Percentiles rank a stretch among this genome's conserved stretches.
Conservation (phyloP, 1,284 basidiomycete species). For the Marasmius sp. region DNA sequence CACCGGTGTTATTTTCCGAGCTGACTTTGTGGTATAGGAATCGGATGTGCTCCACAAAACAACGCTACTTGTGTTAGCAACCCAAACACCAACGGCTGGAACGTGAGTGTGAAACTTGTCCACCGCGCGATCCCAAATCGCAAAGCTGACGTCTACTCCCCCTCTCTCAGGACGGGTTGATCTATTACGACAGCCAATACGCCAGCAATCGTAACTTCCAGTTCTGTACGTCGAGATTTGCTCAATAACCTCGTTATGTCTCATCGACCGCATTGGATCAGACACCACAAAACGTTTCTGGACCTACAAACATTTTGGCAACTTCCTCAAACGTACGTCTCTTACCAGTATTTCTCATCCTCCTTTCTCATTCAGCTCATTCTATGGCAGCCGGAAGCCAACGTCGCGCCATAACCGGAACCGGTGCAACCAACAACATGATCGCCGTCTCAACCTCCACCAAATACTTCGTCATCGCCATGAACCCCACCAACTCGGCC, state of each 20-base stretch:
- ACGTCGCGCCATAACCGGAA: constrained; percentile 30
- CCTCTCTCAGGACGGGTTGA: constrained; percentile 32
- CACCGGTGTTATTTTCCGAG: no score
- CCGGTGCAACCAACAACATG: constrained; percentile 29
- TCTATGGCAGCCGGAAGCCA: constrained; percentile 34
- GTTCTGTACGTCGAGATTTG: constrained; percentile 25
- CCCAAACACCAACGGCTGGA: constrained; percentile 37
- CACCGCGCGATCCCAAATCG: background rate
- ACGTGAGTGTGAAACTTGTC: constrained; percentile 20
- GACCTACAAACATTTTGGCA: constrained; percentile 40
- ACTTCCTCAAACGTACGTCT: constrained; percentile 37
- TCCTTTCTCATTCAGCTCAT: background rate
- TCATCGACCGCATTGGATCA: constrained; percentile 11
- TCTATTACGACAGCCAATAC: constrained; percentile 36
- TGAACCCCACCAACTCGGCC: constrained; percentile 33
- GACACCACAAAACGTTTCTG: constrained; percentile 39
- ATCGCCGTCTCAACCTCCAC: constrained; percentile 30
- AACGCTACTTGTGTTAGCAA: constrained; percentile 29
- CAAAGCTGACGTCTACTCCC: background rate
- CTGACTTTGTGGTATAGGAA: constrained; percentile 16
- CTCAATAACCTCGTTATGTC: background rate
- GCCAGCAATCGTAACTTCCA: constrained; percentile 35
- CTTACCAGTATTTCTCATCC: background rate
- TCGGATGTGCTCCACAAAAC: constrained; percentile 32
- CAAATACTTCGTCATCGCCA: constrained; percentile 32